Evolutionary conservation across 2,329 filamentous ascomycete species (phyloP), one percentile per base, ranked within the genome.

Genomic region (Trematosphaeria pertusa): DNA sequence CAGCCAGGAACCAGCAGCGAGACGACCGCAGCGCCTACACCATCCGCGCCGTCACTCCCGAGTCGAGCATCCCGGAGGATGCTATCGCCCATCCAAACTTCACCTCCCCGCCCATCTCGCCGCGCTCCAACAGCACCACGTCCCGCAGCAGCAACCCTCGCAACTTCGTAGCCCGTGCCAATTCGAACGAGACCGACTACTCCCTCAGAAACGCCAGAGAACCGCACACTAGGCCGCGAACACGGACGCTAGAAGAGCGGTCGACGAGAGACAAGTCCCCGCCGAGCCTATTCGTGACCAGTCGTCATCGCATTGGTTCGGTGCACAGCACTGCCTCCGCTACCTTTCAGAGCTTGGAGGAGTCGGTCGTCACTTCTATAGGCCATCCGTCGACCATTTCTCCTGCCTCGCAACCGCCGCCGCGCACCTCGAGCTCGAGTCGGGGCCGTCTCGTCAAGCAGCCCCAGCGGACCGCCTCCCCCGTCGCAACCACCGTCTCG

Each of bases 31-130:
- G 43, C 15, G 19, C 48, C 34, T 52, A 55, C 38, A 64, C 81
- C 35, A 82, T 87, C 61, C 83, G 87, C 53, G 75, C 85, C 46
- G 84, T 88, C 54, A 88, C 86, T 52, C 86, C 87, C 56, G 87
- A 90, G 33, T 60, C 57, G 4, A n/a, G n/a, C n/a, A 61, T 63
- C 11, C 60, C 64, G 15, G 62, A 63, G 38, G 52, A 61, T 43
- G 45, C 50, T 32, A 52, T 45, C 43, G 48, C 48, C 46, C 46
- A 45, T 10, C 32, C 39, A 36, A 49, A 24, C 21, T 46, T 46
- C 37, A 38, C 52, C 28, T 67, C 63, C 4, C 67, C 69, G 43
- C 67, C 62, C 41, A 61, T 61, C 35, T 68, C 61, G 19, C 67
- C 68, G 38, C 62, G 58, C 53, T 60, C 62, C 50, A 49, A 46